These are phyloP conservation scores for Globisporangium radiosum DNA, from an alignment of 352 stramenopile genomes.

Conservation along the genomic window DNA sequence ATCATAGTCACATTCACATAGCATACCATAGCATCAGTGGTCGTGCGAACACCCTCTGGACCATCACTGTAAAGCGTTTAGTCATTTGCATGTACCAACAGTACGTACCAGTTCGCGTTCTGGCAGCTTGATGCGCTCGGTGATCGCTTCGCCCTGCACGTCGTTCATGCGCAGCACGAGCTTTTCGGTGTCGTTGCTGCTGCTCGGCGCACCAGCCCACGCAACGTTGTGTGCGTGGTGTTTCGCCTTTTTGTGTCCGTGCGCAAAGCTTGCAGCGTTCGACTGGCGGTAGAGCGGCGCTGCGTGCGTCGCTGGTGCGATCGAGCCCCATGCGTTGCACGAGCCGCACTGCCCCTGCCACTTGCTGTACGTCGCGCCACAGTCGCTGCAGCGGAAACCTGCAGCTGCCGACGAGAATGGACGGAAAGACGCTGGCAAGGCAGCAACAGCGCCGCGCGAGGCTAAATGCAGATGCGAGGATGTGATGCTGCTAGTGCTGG, in stretches of 20 bases:
- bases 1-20: not conserved
- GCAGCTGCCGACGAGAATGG: slow-evolving; percentile 16
- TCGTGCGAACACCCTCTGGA: not conserved
- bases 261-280: slow-evolving; percentile 32
- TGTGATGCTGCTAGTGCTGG: too few relatives aligned
- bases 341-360: slow-evolving; percentile 83
- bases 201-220: slow-evolving; percentile 21
- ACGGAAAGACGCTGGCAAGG: not conserved
- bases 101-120: slow-evolving; percentile 56
- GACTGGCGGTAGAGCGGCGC: slow-evolving; percentile 49
- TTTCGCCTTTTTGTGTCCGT: slow-evolving; percentile 34
- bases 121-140: slow-evolving; percentile 57
- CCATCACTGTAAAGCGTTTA: not conserved
- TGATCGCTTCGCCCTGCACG: slow-evolving; percentile 44
- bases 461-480: too few relatives aligned
- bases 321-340: slow-evolving; percentile 88
- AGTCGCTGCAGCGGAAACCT: slow-evolving; percentile 44
- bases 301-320: slow-evolving; percentile 47
- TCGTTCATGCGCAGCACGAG: slow-evolving; percentile 62
- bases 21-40: not conserved
- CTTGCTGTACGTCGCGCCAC: slow-evolving; percentile 65
- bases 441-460: too few relatives aligned
- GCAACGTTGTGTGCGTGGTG: slow-evolving; percentile 17
- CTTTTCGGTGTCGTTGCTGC: slow-evolving; percentile 2
- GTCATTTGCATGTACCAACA: not conserved